Evolutionary conservation across 2,329 filamentous ascomycete species (phyloP).

Genomic region (Xylariales sp.): DNA sequence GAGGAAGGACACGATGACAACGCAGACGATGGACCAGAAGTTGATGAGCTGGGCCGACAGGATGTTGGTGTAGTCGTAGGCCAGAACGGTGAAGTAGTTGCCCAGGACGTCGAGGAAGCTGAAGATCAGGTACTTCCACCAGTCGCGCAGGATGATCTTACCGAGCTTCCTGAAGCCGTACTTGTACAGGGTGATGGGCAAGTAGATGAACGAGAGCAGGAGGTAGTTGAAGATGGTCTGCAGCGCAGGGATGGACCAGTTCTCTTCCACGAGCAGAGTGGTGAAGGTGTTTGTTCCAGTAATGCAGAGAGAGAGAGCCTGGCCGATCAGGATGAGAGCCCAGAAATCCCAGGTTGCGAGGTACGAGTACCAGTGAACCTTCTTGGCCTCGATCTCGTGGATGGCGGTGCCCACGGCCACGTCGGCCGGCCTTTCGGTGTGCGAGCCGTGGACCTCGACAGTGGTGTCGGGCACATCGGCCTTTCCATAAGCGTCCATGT

Average conservation of each 20-base stretch:
- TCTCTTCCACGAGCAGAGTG: constrained; percentile 59
- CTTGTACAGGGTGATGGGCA: constrained; percentile 70
- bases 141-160: constrained; percentile 60
- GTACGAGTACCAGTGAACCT: constrained; percentile 65
- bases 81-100: constrained; percentile 96
- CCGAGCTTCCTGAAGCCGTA: constrained; percentile 72
- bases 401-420: constrained; percentile 47
- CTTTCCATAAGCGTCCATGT: constrained; percentile 21
- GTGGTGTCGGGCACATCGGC: constrained; percentile 18
- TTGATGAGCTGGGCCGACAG: constrained; percentile 93
- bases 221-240: constrained; percentile 96
- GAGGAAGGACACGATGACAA: constrained; percentile 78
- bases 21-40: constrained; percentile 96
- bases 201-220: constrained; percentile 77
- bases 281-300: constrained; percentile 91
- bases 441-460: constrained; percentile 19
- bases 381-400: constrained; percentile 48
- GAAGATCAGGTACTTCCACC: constrained; percentile 93
- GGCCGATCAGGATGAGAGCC: constrained; percentile 74
- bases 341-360: constrained; percentile 84
- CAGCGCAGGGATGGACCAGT: constrained; percentile 86
- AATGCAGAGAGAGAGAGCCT: constrained; percentile 83
- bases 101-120: constrained; percentile 92
- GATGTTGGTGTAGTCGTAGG: constrained; percentile 89
- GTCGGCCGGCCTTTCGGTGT: constrained; percentile 14